phyloP scores from a whole-genome alignment of 208 protist genomes.

The Leishmania tarentolae region DNA sequence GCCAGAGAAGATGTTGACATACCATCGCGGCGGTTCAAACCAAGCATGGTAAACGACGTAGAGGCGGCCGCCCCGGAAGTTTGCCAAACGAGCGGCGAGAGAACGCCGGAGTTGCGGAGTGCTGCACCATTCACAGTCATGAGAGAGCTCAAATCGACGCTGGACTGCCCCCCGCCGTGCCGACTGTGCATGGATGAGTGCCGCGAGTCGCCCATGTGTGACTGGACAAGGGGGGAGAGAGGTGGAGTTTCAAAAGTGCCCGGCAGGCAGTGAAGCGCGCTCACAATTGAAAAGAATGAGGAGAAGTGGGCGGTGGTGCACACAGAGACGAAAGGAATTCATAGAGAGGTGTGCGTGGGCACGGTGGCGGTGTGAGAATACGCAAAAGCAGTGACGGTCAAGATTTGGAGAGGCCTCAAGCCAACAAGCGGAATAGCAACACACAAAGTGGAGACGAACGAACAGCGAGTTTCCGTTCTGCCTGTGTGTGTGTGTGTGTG shows the following conservation, averaged over 20 bases:
- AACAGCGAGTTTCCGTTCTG: background rate
- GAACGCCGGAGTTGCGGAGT: constrained; percentile 17
- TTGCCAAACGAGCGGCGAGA: constrained; percentile 14
- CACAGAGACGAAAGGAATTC: background rate
- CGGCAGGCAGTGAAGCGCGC: background rate
- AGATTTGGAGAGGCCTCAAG: background rate
- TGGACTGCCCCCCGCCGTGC: background rate
- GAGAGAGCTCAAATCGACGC: constrained; percentile 6
- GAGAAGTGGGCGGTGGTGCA: background rate
- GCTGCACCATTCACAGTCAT: background rate
- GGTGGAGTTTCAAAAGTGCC: background rate
- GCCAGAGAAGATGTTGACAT: constrained; percentile 5
- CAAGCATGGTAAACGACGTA: background rate
- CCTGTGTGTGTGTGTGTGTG: background rate
- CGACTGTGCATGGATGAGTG: background rate
- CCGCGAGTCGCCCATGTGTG: constrained; percentile 8
- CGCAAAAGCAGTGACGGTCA: background rate
- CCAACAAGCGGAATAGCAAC: background rate
- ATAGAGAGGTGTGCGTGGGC: background rate
- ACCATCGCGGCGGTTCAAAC: constrained; percentile 12
- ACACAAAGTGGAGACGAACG: background rate
- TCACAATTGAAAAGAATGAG: background rate
- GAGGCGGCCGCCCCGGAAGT: background rate
- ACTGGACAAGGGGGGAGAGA: background rate
- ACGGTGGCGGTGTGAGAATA: background rate